Percentiles rank a stretch among this genome's conserved stretches.
phyloP scores from a whole-genome alignment of 306 rosid species.

The Pyrus bretschneideri region DNA sequence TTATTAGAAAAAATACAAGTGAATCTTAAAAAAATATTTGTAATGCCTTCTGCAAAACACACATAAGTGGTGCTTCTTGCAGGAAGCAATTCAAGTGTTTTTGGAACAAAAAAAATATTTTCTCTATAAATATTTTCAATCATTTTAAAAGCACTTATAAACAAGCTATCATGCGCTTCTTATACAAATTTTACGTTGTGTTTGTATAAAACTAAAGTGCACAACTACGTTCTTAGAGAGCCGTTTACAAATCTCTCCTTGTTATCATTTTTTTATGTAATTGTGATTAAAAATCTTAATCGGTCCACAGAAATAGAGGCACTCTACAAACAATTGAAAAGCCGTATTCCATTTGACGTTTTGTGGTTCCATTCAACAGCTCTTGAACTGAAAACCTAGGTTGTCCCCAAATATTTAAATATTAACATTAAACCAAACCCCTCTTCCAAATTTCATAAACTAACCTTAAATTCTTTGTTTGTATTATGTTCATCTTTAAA shows the following conservation, averaged over 20 bases:
- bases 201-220: no score
- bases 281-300: neutral
- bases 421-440: neutral
- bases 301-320: neutral
- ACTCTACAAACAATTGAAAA: neutral
- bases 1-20: no score
- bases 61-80: no score
- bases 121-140: no score
- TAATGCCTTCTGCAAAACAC: no score
- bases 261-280: neutral
- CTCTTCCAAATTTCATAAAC: neutral
- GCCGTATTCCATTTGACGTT: neutral
- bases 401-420: neutral
- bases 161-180: no score
- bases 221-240: neutral
- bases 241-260: neutral
- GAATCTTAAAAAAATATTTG: accelerated
- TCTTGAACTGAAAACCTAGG: neutral
- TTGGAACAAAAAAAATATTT: no score
- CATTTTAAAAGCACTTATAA: no score
- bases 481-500: neutral
- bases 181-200: no score
- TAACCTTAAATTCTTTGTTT: neutral
- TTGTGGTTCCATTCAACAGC: neutral
- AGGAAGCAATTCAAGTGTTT: no score